Conservation (phyloP, 73 alveolate species). For the Blepharisma stoltei region DNA sequence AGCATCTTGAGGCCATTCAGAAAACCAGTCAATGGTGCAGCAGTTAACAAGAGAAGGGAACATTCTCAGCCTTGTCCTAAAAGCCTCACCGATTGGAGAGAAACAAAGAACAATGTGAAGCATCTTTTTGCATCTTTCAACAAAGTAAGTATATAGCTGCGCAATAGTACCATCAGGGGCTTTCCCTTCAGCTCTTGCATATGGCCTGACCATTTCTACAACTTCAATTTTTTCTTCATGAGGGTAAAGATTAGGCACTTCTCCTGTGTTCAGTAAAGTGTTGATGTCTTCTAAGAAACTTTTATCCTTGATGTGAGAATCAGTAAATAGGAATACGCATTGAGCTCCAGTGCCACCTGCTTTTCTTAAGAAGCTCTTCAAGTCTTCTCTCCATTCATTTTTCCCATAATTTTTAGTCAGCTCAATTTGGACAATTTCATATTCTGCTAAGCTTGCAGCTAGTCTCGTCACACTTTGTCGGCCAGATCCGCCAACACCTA, state of each 20-base stretch:
- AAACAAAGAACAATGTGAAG: conserved; percentile 95
- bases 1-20: conserved; percentile 99
- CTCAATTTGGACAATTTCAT: conserved; percentile 93
- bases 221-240: conserved; percentile 98
- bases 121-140: conserved; percentile 88
- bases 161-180: conserved; percentile 96
- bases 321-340: conserved; percentile 92
- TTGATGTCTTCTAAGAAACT: conserved; percentile 98
- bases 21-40: conserved; percentile 99
- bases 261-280: conserved; percentile 97
- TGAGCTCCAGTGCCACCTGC: conserved; percentile 83
- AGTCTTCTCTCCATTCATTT: conserved; percentile 97
- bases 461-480: conserved; percentile 94
- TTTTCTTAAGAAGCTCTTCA: conserved; percentile 84
- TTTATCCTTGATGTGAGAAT: conserved; percentile 95
- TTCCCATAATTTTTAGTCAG: conserved; percentile 95
- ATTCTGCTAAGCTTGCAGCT: conserved; percentile 95
- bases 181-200: conserved; percentile 91
- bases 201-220: conserved; percentile 92
- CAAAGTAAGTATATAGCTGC: conserved; percentile 87
- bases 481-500: conserved; percentile 99
- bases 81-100: conserved; percentile 99
- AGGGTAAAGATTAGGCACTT: conserved; percentile 97
- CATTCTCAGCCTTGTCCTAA: conserved; percentile 90
- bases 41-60: conserved; percentile 99